Base-by-base conservation (phyloP, 345 rosid genomes). In the Sisymbrium irio region DNA sequence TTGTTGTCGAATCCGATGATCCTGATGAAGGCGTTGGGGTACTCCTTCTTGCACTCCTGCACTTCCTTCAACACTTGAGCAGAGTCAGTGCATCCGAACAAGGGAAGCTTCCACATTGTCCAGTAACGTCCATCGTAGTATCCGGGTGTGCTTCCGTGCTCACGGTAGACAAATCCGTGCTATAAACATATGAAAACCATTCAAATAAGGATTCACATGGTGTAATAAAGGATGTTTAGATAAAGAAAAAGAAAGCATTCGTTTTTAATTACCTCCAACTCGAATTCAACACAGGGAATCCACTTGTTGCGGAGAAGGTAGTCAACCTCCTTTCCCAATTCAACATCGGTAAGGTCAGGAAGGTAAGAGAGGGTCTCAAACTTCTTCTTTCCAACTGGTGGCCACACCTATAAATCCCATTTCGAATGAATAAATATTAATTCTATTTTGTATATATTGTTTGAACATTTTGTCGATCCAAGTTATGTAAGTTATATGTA, bases 281-380 rank as follows among this genome's bases (percentile, higher is more conserved):
- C 84, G 81, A 86, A 89, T 69, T 89, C 94, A 74, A 89, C 69
- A 81, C 94, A 86, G 41, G 94, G 94, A 75, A 86, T 15, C 91
- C 95, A 89, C 40, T 79, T 77, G 12, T 1, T 62, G 40, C 88
- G 85, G 42, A 89, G 18, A 72, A 88, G 91, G 88, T 88, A 88
- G 3, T 65, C 75, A 0, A 86, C 60, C 80, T 89, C 91, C 81
- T 67, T 80, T 1, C 12, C 59, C 80, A 87, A 73, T 2, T 62
- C 10, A 5, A 49, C 74, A 0, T 9, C 15, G 1, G 62, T 3
- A 46, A 88, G 85, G 60, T 68, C 61, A 14, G 85, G 91, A 12
- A 88, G 87, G 81, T 83, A 83, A 9, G 87, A 83, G 9, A 83
- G 78, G 7, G 87, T 83, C 80, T 83, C 85, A 19, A 81, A 83